A percentile compares a stretch with the other conserved stretches of the same genome.
Evolutionary conservation across 2,329 filamentous ascomycete species (phyloP).

Genomic region (Periconia sp.): DNA sequence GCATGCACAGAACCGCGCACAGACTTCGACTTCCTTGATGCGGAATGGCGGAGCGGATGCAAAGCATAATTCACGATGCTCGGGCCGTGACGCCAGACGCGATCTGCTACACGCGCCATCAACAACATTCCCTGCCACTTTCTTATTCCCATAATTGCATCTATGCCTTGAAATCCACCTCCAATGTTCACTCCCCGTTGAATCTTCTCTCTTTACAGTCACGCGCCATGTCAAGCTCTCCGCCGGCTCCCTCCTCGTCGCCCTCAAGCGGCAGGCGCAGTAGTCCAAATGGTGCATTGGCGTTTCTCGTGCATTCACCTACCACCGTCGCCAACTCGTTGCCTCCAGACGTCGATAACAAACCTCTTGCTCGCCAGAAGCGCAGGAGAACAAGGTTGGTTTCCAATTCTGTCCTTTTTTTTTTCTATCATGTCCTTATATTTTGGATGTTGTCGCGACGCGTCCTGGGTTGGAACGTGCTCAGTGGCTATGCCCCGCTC

Average conservation of each 20-base stretch:
- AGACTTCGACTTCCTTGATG: not conserved
- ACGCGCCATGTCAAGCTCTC: slow-evolving; percentile 24
- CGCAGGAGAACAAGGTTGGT: slow-evolving; percentile 66
- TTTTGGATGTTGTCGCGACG: slow-evolving; percentile 28
- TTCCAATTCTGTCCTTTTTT: slow-evolving; percentile 14
- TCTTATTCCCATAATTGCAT: not conserved
- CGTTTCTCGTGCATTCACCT: slow-evolving; percentile 66
- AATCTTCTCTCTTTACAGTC: slow-evolving; percentile 16
- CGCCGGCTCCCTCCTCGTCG: slow-evolving; percentile 30
- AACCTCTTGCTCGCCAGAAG: slow-evolving; percentile 65
- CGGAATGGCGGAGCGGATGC: slow-evolving; percentile 5
- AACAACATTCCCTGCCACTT: slow-evolving; percentile 35
- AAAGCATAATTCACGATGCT: slow-evolving; percentile 7
- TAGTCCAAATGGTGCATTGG: slow-evolving; percentile 47
- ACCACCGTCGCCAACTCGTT: slow-evolving; percentile 62
- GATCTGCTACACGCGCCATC: slow-evolving; percentile 4
- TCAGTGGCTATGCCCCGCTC: slow-evolving; percentile 1
- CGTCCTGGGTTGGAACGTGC: slow-evolving; percentile 21
- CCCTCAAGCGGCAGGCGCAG: slow-evolving; percentile 31
- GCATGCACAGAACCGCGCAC: slow-evolving; percentile 1
- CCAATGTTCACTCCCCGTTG: slow-evolving; percentile 20
- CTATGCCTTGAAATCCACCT: not conserved
- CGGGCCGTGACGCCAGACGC: not conserved
- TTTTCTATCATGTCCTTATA: slow-evolving; percentile 19
- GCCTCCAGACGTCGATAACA: slow-evolving; percentile 65